Evolutionary conservation across 306 rosid species (phyloP).

Genomic region (Pachyrhizus erosus): DNA sequence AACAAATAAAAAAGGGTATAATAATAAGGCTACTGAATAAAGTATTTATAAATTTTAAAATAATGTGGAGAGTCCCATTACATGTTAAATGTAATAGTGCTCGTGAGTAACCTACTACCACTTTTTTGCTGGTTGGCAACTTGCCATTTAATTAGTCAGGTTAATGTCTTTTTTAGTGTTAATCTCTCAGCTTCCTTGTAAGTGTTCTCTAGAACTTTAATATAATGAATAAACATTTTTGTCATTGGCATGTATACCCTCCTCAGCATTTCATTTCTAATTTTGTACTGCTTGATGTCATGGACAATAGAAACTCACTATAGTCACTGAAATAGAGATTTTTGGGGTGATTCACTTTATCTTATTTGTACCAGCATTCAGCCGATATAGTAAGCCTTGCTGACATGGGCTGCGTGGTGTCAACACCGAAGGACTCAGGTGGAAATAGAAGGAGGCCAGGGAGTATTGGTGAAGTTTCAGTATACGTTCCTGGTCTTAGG

Average conservation of each 20-base stretch:
- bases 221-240: slow-evolving; percentile 35
- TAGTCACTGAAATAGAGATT: slow-evolving; percentile 23
- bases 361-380: slow-evolving; percentile 42
- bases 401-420: slow-evolving; percentile 87
- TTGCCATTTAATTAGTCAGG: slow-evolving; percentile 69
- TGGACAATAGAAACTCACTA: slow-evolving; percentile 6
- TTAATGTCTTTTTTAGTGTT: slow-evolving; percentile 49
- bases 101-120: slow-evolving; percentile 80
- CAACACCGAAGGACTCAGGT: slow-evolving; percentile 77
- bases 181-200: slow-evolving; percentile 55
- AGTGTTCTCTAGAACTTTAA: slow-evolving; percentile 39
- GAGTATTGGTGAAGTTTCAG: slow-evolving; percentile 93
- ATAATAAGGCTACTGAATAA: slow-evolving; percentile 16
- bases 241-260: slow-evolving; percentile 35
- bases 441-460: slow-evolving; percentile 90
- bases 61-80: slow-evolving; percentile 58
- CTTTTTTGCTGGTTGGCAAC: slow-evolving; percentile 81
- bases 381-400: slow-evolving; percentile 51
- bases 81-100: slow-evolving; percentile 56
- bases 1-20: slow-evolving; percentile 35
- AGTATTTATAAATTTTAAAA: slow-evolving; percentile 35
- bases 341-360: slow-evolving; percentile 45
- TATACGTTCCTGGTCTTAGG: slow-evolving; percentile 94
- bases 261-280: slow-evolving; percentile 31
- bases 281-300: slow-evolving; percentile 25